Base-by-base conservation (phyloP, 345 rosid genomes). In the Combretum micranthum region DNA sequence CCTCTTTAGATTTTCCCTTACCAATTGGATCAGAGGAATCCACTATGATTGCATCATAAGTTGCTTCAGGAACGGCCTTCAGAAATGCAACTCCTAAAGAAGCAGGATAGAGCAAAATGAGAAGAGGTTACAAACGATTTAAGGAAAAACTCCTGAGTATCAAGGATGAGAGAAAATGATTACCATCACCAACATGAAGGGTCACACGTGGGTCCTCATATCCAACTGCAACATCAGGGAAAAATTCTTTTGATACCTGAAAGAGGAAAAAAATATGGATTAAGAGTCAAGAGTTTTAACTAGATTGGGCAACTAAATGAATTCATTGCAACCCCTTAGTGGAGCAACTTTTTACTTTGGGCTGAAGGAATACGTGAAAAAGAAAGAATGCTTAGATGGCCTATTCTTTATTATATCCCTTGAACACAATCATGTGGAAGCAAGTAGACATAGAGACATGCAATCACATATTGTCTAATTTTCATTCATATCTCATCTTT, bases 11-110 rank as follows among this genome's bases (percentile, higher is more conserved):
- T 12, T 49, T 23, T 21, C 47, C 17, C 52, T 47, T 80, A 87
- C 95, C 98, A 1, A 88, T 88, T 0, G 98, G 98, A 53, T 92
- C 97, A 0, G 98, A 92, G 6, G 98, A 92, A 69, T 92, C 98
- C 65, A 92, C 98, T 18, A 92, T 86, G 61, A 92, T 50, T 17
- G 95, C 98, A 69, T 92, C 98, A 60, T 92, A 92, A 46, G 95
- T 84, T 64, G 90, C 98, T 63, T 68, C 83, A 47, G 83, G 70
- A 48, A 75, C 90, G 48, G 74, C 84, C 75, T 83, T 88, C 77
- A 92, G 67, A 64, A 88, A 92, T 7, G 88, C 97, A 71, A 88
- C 97, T 46, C 97, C 97, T 92, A 69, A 57, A 76, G 49, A 64
- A 46, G n/a, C n/a, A n/a, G 47, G 15, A 50, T 42, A 53, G 58